Conservation (phyloP, 2,329 filamentous ascomycete species). For the Rhytidhysteron rufulum region DNA sequence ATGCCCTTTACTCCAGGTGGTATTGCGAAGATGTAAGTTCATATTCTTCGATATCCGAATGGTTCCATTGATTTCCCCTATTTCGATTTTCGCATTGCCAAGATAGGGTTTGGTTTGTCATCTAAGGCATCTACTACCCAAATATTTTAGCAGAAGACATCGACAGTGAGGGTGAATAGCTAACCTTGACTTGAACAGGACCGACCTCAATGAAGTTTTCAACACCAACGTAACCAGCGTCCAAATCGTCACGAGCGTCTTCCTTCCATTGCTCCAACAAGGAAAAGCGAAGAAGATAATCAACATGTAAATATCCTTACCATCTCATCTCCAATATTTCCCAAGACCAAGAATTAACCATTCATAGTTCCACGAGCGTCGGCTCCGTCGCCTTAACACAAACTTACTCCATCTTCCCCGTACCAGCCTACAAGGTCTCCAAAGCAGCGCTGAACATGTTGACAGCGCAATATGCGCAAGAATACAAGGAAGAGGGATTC, state of each 20-base stretch:
- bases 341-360: constrained; percentile 5
- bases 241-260: constrained; percentile 38
- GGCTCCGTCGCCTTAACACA: constrained; percentile 37
- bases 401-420: constrained; percentile 14
- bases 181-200: too few species aligned
- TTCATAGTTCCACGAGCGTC: constrained; percentile 37
- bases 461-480: constrained; percentile 41
- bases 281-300: constrained; percentile 41
- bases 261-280: constrained; percentile 37
- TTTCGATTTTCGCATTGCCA: too few species aligned
- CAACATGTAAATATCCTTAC: constrained; percentile 36
- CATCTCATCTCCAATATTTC: not conserved
- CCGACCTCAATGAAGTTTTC: constrained; percentile 26
- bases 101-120: too few species aligned
- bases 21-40: constrained; percentile 3
- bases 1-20: constrained; percentile 1
- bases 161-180: too few species aligned
- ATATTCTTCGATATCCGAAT: too few species aligned
- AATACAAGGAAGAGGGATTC: constrained; percentile 39
- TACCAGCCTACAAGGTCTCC: constrained; percentile 42
- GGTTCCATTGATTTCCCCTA: too few species aligned
- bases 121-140: too few species aligned
- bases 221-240: constrained; percentile 36
- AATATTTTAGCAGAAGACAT: too few species aligned
- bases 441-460: constrained; percentile 49